A percentile compares a stretch with the other conserved stretches of the same genome.
phyloP scores from a whole-genome alignment of 2,329 filamentous ascomycete species.

The Fusarium albidum region DNA sequence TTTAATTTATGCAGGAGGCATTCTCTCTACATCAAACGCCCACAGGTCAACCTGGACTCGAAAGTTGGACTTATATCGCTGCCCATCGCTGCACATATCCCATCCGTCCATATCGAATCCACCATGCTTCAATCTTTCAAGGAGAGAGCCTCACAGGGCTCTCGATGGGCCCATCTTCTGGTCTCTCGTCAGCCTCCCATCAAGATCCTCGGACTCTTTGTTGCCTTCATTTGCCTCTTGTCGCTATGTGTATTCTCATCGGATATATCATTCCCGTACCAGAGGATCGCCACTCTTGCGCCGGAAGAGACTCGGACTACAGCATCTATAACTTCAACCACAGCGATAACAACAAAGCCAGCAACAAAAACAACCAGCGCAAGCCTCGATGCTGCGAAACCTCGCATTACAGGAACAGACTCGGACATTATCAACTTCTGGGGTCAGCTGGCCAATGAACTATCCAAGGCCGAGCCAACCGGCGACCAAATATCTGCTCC shows the following conservation, averaged over 20 bases:
- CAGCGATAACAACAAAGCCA: neutral
- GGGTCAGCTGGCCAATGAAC: conserved; percentile 9
- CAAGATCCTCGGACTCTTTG: conserved; percentile 16
- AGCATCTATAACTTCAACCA: neutral
- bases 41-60: too few relatives aligned
- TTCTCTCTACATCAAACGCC: too few relatives aligned
- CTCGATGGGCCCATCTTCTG: conserved; percentile 3
- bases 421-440: conserved; percentile 29
- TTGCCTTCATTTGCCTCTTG: conserved; percentile 22
- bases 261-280: conserved; percentile 19
- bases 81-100: neutral
- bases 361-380: neutral
- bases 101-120: neutral
- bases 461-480: conserved; percentile 26
- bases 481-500: conserved; percentile 22
- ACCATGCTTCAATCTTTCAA: conserved; percentile 17
- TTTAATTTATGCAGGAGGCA: too few relatives aligned
- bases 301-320: neutral
- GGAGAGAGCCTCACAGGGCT: conserved; percentile 6
- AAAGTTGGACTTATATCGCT: neutral
- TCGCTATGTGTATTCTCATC: conserved; percentile 33
- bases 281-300: conserved; percentile 7
- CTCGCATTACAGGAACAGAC: conserved; percentile 24
- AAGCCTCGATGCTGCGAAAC: neutral
- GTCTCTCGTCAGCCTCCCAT: conserved; percentile 20